Base-by-base conservation (phyloP, 2,329 filamentous ascomycete species). In the Trichoderma citrinoviride region DNA sequence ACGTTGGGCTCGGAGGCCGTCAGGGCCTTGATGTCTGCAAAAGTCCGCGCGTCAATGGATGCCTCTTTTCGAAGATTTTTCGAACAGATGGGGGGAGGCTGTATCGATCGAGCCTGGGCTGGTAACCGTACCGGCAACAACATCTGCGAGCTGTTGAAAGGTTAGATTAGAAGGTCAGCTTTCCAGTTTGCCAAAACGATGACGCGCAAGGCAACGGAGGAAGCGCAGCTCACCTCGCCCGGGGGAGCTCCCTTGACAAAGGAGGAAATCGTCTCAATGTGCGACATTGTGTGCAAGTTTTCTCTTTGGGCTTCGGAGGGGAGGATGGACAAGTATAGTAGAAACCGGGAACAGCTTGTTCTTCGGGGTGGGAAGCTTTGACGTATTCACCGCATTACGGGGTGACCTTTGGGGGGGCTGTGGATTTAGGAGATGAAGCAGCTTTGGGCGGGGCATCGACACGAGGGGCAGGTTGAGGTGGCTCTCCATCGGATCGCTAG, bases 181-280 rank as follows among this genome's bases (percentile, higher is more conserved):
- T 21, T 19, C 4, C 5, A 3, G 3, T 12, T 49, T 67, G 62
- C 40, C 33, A 55, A 55, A 12, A 43, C 57, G 64, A 61, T 67
- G 69, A 70, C 66, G 66, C 63, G 64, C 62, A 67, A 62, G 43
- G 12, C 19, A 14, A 14, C 8, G 17, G n/a, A 19, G 5, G 19
- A 12, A 8, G 8, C 14, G 29, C 17, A 49, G 50, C 33, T 49
- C 53, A 97, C 94, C 90, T 99, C 95, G 82, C 95, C 95, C 23
- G 95, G 95, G 54, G 95, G 95, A 73, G 95, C 93, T 74, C 92
- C 92, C 81, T 96, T 89, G 70, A 99, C 89, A 77, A 98, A 99
- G 58, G 93, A 89, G 70, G 93, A 90, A 69, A 92, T 83, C 21
- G 71, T 78, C 66, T 79, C 76, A 55, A 79, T 68, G 33, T 78